These are phyloP conservation scores for Coemansia sp. DNA, from an alignment of 192 early-diverging fungal genomes.

Conservation along the genomic window DNA sequence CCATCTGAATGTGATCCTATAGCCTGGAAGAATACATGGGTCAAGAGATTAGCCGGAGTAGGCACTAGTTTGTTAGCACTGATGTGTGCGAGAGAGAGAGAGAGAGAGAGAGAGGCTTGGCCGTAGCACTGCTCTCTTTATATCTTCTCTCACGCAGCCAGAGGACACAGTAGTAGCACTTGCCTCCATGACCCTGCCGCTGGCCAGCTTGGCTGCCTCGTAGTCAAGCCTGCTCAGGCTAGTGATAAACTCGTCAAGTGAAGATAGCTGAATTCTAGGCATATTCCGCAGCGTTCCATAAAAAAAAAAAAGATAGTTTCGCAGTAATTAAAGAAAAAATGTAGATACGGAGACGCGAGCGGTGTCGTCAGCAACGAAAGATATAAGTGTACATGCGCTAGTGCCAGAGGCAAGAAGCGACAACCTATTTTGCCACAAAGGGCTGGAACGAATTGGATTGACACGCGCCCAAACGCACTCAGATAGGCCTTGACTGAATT, in stretches of 20 bases:
- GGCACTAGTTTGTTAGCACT: background rate
- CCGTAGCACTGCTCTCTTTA: background rate
- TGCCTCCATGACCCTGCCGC: conserved; percentile 59
- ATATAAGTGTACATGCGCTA: background rate
- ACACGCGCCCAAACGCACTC: background rate
- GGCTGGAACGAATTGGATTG: background rate
- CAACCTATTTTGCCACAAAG: background rate
- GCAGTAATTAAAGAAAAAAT: conserved; percentile 11
- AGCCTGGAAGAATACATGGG: background rate
- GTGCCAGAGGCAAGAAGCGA: background rate
- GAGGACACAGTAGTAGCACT: background rate
- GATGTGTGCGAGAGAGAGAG: background rate
- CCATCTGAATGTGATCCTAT: conserved; percentile 55
- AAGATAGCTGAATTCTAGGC: conserved; percentile 47
- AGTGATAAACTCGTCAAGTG: conserved; percentile 48
- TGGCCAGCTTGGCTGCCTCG: conserved; percentile 51
- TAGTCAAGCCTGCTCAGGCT: conserved; percentile 56
- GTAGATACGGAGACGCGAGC: background rate
- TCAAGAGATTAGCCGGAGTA: conserved; percentile 8
- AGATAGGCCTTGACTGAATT: no score
- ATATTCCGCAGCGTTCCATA: conserved; percentile 30
- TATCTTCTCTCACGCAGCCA: background rate
- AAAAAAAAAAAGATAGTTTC: conserved; percentile 2
- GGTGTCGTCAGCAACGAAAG: background rate
- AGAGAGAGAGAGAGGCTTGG: background rate